Base-by-base conservation (phyloP, 2,329 filamentous ascomycete species). In the Dactylellina sp. region DNA sequence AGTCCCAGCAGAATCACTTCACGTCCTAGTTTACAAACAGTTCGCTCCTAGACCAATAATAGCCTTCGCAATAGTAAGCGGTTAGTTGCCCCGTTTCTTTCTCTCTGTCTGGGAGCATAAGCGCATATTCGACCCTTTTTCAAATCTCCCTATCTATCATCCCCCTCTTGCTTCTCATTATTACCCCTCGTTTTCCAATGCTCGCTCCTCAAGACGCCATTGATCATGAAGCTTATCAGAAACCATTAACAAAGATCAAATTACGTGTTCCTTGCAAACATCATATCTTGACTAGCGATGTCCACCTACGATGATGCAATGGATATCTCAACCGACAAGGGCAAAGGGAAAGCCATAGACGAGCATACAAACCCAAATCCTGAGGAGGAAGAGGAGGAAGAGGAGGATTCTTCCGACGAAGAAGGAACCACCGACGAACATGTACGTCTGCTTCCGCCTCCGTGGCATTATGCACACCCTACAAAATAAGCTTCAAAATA, bases 261-360 rank as follows among this genome's bases (percentile, higher is more conserved):
- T 40, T 12, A 40, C 37, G 37, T 40, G 37, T 40, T 12, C 12
- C 14, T 40, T 16, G 37, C 37, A 55, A 18, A 24, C 24, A 3
- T 32, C 39, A 35, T 35, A 37, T 7, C 32, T 9, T 12, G 20
- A 35, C n/a, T 11, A 20, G 44, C 59, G 42, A 72, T 72, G 68
- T 72, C 68, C 35, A 65, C 60, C n/a, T 72, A 72, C 39, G 68
- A 72, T 25, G 68, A 72, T 42, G 53, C 28, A 20, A 72, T 72
- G 68, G 68, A 72, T 40, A 71, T 46, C 28, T 64, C 66, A 9
- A 44, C 50, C 24, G 68, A 72, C 49, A 72, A 72, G 53, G 68
- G 68, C 37, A 72, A 72, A 53, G 68, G 71, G 16, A 70, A 70
- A 40, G 57, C 60, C 49, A 24, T 44, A 37, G 61, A 75, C 16